Conservation (phyloP, 495 filamentous ascomycete genomes). For the Geoglossum glabrum region DNA sequence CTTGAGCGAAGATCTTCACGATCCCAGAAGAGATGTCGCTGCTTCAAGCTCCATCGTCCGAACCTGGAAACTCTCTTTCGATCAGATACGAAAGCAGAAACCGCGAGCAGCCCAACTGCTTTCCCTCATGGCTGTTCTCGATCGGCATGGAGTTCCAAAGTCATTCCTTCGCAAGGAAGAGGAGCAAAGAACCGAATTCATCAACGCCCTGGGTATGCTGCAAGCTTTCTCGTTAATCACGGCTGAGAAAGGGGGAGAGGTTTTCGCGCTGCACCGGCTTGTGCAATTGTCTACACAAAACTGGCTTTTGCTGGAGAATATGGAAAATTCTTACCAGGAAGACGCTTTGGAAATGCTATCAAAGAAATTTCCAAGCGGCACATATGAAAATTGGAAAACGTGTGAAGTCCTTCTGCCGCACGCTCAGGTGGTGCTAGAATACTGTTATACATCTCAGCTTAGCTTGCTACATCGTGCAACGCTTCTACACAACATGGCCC, state of each 20-base stretch:
- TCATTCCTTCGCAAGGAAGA: constrained; percentile 19
- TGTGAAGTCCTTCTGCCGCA: too few species aligned
- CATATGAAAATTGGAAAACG: too few species aligned
- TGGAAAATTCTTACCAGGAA: constrained; percentile 13
- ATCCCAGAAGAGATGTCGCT: constrained; percentile 1
- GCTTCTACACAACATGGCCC: too few species aligned
- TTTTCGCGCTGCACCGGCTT: constrained; percentile 23
- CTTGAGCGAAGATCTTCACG: constrained; percentile 1
- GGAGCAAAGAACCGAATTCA: constrained; percentile 14
- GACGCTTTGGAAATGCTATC: constrained; percentile 12
- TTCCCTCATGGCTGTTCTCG: constrained; percentile 23
- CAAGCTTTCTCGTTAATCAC: constrained; percentile 24
- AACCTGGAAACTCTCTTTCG: constrained; percentile 9
- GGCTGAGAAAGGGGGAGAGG: constrained; percentile 7
- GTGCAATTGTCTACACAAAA: constrained; percentile 24
- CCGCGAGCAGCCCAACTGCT: constrained; percentile 23
- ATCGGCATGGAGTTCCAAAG: constrained; percentile 22
- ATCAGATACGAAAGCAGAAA: constrained; percentile 20
- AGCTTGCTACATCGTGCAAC: too few species aligned
- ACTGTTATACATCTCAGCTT: too few species aligned
- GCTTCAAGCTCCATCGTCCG: constrained; percentile 2
- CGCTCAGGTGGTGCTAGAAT: too few species aligned
- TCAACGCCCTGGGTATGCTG: constrained; percentile 20
- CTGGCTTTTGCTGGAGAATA: constrained; percentile 19
- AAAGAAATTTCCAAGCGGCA: too few species aligned